phyloP scores from a whole-genome alignment of 176 grass and related monocot species.

The Zea luxurians region DNA sequence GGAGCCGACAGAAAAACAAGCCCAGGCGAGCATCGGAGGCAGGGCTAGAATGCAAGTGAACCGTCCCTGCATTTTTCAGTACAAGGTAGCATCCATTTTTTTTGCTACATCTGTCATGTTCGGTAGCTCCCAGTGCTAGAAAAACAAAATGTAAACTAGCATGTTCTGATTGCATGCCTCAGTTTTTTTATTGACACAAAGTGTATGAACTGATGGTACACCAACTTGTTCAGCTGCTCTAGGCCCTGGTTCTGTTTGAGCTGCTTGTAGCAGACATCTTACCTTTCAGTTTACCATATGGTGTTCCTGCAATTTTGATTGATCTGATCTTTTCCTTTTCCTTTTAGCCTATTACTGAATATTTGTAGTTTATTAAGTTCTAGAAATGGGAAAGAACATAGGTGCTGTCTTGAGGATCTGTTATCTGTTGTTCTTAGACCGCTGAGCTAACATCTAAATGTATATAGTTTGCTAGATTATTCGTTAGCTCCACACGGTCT shows the following conservation, averaged over 20 bases:
- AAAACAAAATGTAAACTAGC: slow-evolving; percentile 33
- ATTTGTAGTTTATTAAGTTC: background rate
- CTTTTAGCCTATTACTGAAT: background rate
- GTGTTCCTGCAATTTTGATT: slow-evolving; percentile 28
- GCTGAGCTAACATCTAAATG: background rate
- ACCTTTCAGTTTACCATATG: background rate
- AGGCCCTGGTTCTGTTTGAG: slow-evolving; percentile 16
- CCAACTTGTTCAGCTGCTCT: slow-evolving; percentile 14
- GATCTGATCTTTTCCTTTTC: slow-evolving; percentile 11
- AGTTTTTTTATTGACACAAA: slow-evolving; percentile 37
- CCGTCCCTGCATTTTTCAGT: slow-evolving; percentile 24
- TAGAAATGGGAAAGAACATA: background rate
- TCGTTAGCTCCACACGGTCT: no score
- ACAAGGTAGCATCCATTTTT: slow-evolving; percentile 13
- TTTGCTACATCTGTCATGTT: slow-evolving; percentile 1
- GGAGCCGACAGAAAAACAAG: slow-evolving; percentile 69
- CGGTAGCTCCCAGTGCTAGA: slow-evolving; percentile 16
- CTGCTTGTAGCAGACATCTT: slow-evolving; percentile 21
- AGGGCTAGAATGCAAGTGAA: slow-evolving; percentile 69
- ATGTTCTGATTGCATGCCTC: slow-evolving; percentile 25
- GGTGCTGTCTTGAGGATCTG: background rate
- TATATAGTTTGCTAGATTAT: background rate
- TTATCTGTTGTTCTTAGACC: background rate
- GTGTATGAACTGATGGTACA: slow-evolving; percentile 31
- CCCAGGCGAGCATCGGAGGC: slow-evolving; percentile 68